phyloP scores from a whole-genome alignment of 805 yeast species.

The Candida railenensis region DNA sequence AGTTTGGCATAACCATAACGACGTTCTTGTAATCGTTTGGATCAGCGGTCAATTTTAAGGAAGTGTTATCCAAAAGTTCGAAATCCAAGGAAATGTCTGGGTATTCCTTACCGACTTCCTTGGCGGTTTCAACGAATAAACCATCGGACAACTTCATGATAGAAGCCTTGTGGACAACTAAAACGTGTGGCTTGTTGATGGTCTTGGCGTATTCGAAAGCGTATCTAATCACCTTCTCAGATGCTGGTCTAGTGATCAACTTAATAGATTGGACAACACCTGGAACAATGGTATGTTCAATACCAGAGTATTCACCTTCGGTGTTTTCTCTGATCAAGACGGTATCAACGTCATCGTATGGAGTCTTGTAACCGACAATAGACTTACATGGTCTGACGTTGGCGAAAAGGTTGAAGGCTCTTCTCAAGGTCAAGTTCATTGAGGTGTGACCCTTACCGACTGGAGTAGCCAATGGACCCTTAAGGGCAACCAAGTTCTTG shows the following conservation, averaged over 20 bases:
- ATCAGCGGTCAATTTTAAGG: conserved; percentile 83
- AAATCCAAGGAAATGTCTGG: conserved; percentile 82
- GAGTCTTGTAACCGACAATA: conserved; percentile 90
- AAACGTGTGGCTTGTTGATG: conserved; percentile 80
- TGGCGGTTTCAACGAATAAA: conserved; percentile 88
- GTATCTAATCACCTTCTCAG: conserved; percentile 94
- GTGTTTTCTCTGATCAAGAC: conserved; percentile 98
- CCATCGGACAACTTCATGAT: conserved; percentile 99
- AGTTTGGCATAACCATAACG: conserved; percentile 98
- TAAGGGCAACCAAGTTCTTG: conserved; percentile 95
- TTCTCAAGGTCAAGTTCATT: conserved; percentile 93
- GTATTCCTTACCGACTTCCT: conserved; percentile 85
- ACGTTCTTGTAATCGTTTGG: conserved; percentile 84
- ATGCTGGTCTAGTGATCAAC: conserved; percentile 93
- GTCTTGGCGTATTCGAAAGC: conserved; percentile 96
- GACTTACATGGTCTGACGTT: conserved; percentile 91
- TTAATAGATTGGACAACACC: conserved; percentile 98
- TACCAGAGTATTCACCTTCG: conserved; percentile 99
- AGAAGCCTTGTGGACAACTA: conserved; percentile 97
- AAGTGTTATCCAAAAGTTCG: conserved; percentile 94
- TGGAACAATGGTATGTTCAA: conserved; percentile 96
- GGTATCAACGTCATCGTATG: conserved; percentile 84
- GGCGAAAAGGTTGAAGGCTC: conserved; percentile 93
- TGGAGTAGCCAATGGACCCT: conserved; percentile 94
- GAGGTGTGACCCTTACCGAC: conserved; percentile 76